Evolutionary conservation across 2,329 filamentous ascomycete genomes (phyloP), one percentile per base, ranked within the genome.

Genomic region (Verticillium nubilum): DNA sequence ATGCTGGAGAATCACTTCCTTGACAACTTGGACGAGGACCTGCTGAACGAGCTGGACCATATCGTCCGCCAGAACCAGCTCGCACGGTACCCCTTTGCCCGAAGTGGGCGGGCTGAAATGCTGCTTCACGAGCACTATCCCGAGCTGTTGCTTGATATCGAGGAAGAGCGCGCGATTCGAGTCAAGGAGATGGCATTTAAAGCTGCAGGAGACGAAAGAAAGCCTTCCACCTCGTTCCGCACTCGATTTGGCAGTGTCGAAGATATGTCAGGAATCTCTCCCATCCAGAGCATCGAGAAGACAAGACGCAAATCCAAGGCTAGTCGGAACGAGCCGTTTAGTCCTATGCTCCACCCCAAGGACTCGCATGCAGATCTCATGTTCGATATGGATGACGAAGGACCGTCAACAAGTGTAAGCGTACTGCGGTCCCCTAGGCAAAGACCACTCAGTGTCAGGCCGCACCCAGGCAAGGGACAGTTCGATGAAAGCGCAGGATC

Each of bases 351-450:
- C 52, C 87, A 85, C 58, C 81, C 88, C 1, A 92, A 86, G 67
- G 81, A 81, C 23, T 93, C 89, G 0, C 78, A 82, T 1, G 81
- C 81, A 37, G 93, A 97, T 66, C 80, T 97, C 58, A 96, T 97
- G 72, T 97, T 97, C 69, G 86, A 91, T 64, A 97, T 97, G 92
- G 94, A 97, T 60, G 92, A 96, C 37, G 91, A 92, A 52, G 81
- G 80, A 10, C 64, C 67, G 0, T 67, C 71, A 6, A 66, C 64
- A 1, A 59, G 65, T 7, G 62, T 63, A 27, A 76, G 72, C 55
- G 70, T 74, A 2, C 55, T 58, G 9, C 13, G 58, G 3, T 61
- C 59, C 1, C 63, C 62, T 15, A 50, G 31, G 12, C 61, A 61
- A 27, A 58, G 33, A 33, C 54, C 56, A 55, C 47, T 52, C 5